Base-by-base conservation (phyloP, 495 filamentous ascomycete species). In the Penicillium silybi region DNA sequence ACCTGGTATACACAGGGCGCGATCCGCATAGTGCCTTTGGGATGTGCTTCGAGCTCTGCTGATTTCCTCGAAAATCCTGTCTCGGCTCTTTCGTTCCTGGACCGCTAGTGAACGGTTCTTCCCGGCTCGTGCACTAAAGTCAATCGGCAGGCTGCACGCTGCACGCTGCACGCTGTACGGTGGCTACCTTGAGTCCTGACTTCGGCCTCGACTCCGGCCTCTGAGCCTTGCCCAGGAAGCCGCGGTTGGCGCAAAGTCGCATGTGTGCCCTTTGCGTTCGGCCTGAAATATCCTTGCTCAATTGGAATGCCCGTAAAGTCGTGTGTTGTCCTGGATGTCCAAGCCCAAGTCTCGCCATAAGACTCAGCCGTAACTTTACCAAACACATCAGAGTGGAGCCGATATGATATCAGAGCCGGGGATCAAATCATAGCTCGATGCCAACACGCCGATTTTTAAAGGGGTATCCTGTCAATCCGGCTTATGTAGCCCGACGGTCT, bases 361-460 rank as follows among this genome's bases (percentile, higher is more conserved):
- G 19, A 37, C 32, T 42, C 18, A n/a, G 47, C 43, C 25, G 23
- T 42, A 16, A 38, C 15, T 32, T 16, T 26, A 22, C 39, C 17
- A 25, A 50, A 42, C 26, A 16, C 40, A 48, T 41, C 40, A 50
- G 34, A 41, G 47, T 50, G 47, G 47, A 42, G 39, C 47, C 38
- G n/a, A 41, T 17, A 7, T 9, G 7, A 19, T 17, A 18, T 18
- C 37, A 39, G 7, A 10, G 16, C 37, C 16, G 18, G 37, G 16
- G 37, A 11, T 39, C 37, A 0, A 1, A 39, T 39, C 37, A 39
- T 32, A 32, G 29, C 10, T 11, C 13, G 2, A 1, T 32, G 2
- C 11, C 8, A 32, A 32, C 10, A 13, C 1, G 11, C 26, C 2
- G 26, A 29, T n/a, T n/a, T n/a, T n/a, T 23, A 23, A 23, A 23